phyloP scores from a whole-genome alignment of 768 basidiomycete species.

The Pleurotus pulmonarius region DNA sequence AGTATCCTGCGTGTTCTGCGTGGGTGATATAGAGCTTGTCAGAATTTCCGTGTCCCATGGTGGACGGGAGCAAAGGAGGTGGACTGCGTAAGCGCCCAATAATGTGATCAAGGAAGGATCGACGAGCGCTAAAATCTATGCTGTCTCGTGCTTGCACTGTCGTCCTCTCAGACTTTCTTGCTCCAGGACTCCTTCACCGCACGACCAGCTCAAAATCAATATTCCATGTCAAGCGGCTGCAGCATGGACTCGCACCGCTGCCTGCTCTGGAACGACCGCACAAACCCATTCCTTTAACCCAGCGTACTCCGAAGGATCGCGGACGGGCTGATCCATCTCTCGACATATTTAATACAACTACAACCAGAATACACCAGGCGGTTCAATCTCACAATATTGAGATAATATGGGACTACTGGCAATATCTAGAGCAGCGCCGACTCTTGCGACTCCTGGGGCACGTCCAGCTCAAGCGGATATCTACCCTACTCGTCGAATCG shows the following conservation, averaged over 20 bases:
- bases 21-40: slow-evolving; percentile 89
- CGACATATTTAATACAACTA: slow-evolving; percentile 24
- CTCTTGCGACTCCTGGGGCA: slow-evolving; percentile 43
- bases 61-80: slow-evolving; percentile 7
- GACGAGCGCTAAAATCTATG: background rate
- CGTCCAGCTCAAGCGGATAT: slow-evolving; percentile 35
- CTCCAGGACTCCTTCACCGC: slow-evolving; percentile 18
- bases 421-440: slow-evolving; percentile 34
- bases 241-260: background rate
- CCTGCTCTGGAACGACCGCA: background rate
- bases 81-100: background rate
- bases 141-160: slow-evolving; percentile 11
- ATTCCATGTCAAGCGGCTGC: background rate
- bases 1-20: slow-evolving; percentile 76
- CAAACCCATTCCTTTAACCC: background rate
- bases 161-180: slow-evolving; percentile 39
- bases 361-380: slow-evolving; percentile 35
- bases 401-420: slow-evolving; percentile 34
- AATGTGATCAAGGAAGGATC: too few species aligned
- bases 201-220: background rate
- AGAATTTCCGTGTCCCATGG: slow-evolving; percentile 84
- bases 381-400: slow-evolving; percentile 29
- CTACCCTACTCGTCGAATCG: slow-evolving; percentile 28
- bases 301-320: background rate
- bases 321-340: slow-evolving; percentile 13